phyloP scores from a whole-genome alignment of 768 basidiomycete genomes.

The Lactarius indigo region DNA sequence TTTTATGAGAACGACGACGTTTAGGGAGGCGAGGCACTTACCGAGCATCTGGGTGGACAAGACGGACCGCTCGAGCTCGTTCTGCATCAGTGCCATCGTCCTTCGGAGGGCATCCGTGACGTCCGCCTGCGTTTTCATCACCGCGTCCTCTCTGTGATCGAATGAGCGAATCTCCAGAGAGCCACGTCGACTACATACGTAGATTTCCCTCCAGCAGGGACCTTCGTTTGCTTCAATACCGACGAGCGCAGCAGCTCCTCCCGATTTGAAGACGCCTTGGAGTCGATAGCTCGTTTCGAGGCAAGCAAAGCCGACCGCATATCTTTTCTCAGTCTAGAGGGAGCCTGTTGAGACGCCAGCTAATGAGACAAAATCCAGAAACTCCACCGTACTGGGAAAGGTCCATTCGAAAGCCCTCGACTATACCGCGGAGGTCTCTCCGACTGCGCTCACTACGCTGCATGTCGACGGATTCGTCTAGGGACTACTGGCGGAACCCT shows the following conservation, averaged over 20 bases:
- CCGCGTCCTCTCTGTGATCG: conserved; percentile 62
- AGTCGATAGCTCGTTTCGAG: conserved; percentile 73
- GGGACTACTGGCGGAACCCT: conserved; percentile 41
- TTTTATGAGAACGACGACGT: background rate
- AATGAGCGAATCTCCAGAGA: conserved; percentile 8
- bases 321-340: conserved; percentile 58
- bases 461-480: conserved; percentile 72
- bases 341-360: conserved; percentile 2
- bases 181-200: conserved; percentile 42
- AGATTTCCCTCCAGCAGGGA: conserved; percentile 53
- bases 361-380: conserved; percentile 3
- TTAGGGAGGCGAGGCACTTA: conserved; percentile 35
- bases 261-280: conserved; percentile 51
- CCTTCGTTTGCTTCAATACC: conserved; percentile 45
- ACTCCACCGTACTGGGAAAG: conserved; percentile 53
- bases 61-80: conserved; percentile 86
- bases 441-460: conserved; percentile 54
- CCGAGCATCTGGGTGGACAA: conserved; percentile 84
- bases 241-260: conserved; percentile 66
- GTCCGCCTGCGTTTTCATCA: conserved; percentile 86
- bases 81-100: conserved; percentile 84
- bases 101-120: conserved; percentile 86
- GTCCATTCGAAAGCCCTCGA: conserved; percentile 44
- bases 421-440: conserved; percentile 45
- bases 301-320: conserved; percentile 63